phyloP scores from a whole-genome alignment of 169 alveolate genomes.

The Eimeria sp. region DNA sequence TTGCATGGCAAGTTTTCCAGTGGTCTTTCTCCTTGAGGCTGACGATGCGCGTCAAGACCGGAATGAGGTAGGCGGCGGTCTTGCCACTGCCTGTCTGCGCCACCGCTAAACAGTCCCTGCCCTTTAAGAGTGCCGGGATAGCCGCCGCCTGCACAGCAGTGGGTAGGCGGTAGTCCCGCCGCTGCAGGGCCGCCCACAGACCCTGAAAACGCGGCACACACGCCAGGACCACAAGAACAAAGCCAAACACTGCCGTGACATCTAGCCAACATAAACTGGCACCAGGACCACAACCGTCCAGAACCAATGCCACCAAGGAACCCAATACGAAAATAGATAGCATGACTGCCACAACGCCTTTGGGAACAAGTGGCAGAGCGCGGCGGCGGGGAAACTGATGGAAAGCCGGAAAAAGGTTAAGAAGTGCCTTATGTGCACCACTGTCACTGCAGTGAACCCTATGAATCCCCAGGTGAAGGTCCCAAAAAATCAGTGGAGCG shows the following conservation, averaged over 20 bases:
- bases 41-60: conserved; percentile 96
- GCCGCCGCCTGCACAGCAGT: conserved; percentile 99
- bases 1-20: conserved; percentile 43
- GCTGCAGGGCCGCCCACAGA: conserved; percentile 69
- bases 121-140: conserved; percentile 96
- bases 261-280: background rate
- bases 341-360: background rate
- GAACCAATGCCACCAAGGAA: background rate
- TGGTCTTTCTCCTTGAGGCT: conserved; percentile 93
- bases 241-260: background rate
- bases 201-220: conserved; percentile 11
- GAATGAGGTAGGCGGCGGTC: conserved; percentile 99
- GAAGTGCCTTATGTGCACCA: background rate
- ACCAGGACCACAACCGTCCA: background rate
- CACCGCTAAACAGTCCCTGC: conserved; percentile 95
- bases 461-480: background rate
- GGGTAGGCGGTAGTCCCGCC: conserved; percentile 95
- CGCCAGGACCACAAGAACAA: background rate
- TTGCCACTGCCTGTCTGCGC: conserved; percentile 99
- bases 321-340: background rate
- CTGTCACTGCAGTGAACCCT: background rate
- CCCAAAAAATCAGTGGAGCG: background rate
- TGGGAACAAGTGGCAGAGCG: background rate
- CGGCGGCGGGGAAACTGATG: background rate
- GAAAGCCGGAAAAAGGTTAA: background rate